Evolutionary conservation across 2,329 filamentous ascomycete species (phyloP), one percentile per base, ranked within the genome.

Genomic region (Mycocentrospora acerina): DNA sequence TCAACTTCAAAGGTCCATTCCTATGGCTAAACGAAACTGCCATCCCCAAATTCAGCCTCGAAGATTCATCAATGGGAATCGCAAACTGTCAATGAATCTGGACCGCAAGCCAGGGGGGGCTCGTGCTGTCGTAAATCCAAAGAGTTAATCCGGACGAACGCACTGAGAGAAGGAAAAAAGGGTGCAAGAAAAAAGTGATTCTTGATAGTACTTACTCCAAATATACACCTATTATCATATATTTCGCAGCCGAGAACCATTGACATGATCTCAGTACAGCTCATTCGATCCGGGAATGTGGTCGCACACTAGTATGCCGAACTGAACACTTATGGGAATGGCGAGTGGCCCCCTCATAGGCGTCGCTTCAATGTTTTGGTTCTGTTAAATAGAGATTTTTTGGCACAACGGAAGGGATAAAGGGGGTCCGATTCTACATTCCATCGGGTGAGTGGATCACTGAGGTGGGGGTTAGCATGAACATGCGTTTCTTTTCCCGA

Each of bases 51-150:
- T 33, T 42, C 7, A 54, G 52, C 4, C 48, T 59, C 38, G 35
- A 34, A n/a, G 54, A 53, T 2, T 47, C 52, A 2, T 53, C 61
- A 7, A 51, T 63, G 49, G 48, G 47, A 4, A 42, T 66, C 33
- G 62, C 62, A 15, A 67, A 66, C 37, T 56, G 62, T 7, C 45
- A 59, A 11, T 54, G 62, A 16, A 62, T 67, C 9, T 66, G 62
- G 60, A 29, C 27, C 1, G 47, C 35, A 6, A 47, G 38, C 19
- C 33, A 39, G 11, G 24, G 37, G 11, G 24, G 33, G 9, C 27
- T 51, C 8, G 42, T 31, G 10, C 28, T 44, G 8, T 11, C 37
- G 10, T 47, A 43, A 15, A 32, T 32, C 6, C 29, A 32, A 14
- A 32, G 30, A 13, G 24, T 34, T 2, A 13, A 31, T 8, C 34